These are phyloP conservation scores for Neonectria punicea DNA, from an alignment of 2,329 filamentous ascomycete genomes.

Conservation along the genomic window DNA sequence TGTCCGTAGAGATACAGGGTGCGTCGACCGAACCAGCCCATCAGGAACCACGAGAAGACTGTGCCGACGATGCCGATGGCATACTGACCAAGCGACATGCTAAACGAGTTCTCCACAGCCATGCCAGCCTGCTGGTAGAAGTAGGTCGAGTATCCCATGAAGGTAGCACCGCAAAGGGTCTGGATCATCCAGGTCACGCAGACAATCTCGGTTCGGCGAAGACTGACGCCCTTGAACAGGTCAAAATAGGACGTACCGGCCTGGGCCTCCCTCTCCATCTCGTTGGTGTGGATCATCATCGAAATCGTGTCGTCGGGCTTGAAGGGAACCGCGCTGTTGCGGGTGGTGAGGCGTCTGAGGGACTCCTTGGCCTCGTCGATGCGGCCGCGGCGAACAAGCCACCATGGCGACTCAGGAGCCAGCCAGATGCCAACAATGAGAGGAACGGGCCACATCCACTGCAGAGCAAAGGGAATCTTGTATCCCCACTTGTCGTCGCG, in stretches of 20 bases:
- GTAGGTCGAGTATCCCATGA: conserved; percentile 69
- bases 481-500: conserved; percentile 56
- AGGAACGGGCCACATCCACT: conserved; percentile 61
- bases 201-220: conserved; percentile 58
- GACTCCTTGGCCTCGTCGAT: conserved; percentile 52
- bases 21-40: conserved; percentile 56
- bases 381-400: conserved; percentile 55
- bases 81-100: conserved; percentile 54
- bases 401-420: conserved; percentile 63
- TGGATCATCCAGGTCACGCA: conserved; percentile 57
- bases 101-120: conserved; percentile 50
- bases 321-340: conserved; percentile 49
- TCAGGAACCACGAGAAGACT: conserved; percentile 57
- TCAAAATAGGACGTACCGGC: conserved; percentile 57
- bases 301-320: conserved; percentile 57
- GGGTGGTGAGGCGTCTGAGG: conserved; percentile 52
- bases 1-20: conserved; percentile 58
- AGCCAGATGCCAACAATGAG: conserved; percentile 55
- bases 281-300: conserved; percentile 63
- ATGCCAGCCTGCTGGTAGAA: conserved; percentile 58
- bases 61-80: conserved; percentile 58
- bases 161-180: conserved; percentile 51
- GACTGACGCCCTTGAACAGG: conserved; percentile 59
- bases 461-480: conserved; percentile 60
- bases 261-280: conserved; percentile 55